Base-by-base conservation (phyloP, 2,329 filamentous ascomycete genomes). In the Xylariaceae sp. region DNA sequence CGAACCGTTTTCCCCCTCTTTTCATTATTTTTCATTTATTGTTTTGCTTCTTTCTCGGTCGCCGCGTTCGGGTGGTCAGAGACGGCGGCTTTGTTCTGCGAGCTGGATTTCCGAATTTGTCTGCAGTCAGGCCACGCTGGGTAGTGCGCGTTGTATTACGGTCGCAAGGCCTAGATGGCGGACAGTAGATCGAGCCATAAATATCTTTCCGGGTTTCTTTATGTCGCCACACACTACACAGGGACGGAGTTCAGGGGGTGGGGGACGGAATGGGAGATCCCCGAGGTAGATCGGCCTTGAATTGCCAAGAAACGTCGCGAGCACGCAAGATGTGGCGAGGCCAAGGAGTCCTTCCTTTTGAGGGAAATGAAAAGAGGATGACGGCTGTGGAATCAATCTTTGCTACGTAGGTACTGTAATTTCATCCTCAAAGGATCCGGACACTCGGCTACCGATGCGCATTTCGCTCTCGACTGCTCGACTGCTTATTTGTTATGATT, bases 391-490 rank as follows among this genome's bases (percentile, higher is more conserved):
- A 8, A 26, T 26, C 8, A 26, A 26, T 5, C 4, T 8, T 8
- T 26, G 26, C 26, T 26, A 26, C 26, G 26, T 8, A n/a, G n/a
- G n/a, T 26, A 8, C 26, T 26, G 26, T 53, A 36, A 55, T 53
- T 41, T 49, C 48, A 22, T 54, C 19, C 36, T 55, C 49, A 49
- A 51, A 52, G 48, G 43, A 46, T 55, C 8, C 51, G 54, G 55
- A 46, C 50, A 49, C 45, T 51, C 54, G 54, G 51, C 56, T 54
- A 37, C 46, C 37, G 43, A 51, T 41, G 50, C 47, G 51, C 47
- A 41, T 43, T 43, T 39, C 19, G 40, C 46, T 44, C 42, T 54
- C 48, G 30, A 36, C 16, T 44, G 47, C 42, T 54, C 48, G 30
- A 36, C 16, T 44, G 26, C 26, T 26, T 26, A 26, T 8, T 26